Conservation (phyloP, 352 stramenopile genomes). For the Phytophthora pinifolia region DNA sequence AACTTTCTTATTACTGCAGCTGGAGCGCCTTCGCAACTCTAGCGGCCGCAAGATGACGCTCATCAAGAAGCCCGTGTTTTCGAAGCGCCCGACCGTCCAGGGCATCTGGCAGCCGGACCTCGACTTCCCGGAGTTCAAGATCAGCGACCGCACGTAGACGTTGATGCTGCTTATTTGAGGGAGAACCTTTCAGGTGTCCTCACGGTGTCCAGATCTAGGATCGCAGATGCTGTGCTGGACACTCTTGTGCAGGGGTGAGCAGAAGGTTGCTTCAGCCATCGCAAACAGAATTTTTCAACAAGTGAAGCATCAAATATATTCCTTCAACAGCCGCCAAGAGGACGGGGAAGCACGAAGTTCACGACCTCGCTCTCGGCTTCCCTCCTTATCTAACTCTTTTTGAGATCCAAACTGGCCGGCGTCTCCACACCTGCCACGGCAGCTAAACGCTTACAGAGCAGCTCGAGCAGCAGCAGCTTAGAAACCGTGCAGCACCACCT, state of each 20-base stretch:
- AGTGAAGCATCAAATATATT: conserved; percentile 52
- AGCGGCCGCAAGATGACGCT: conserved; percentile 88
- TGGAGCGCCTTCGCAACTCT: conserved; percentile 83
- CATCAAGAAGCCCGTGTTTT: conserved; percentile 84
- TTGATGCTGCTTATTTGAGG: conserved; percentile 8
- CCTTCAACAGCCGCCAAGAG: conserved; percentile 28
- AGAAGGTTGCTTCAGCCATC: too few relatives aligned
- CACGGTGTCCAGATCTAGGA: not conserved
- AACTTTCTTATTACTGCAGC: conserved; percentile 30
- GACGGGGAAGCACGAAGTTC: conserved; percentile 1
- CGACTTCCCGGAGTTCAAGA: conserved; percentile 84
- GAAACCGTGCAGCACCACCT: conserved; percentile 98
- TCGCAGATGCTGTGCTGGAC: too few relatives aligned
- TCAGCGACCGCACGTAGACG: conserved; percentile 58
- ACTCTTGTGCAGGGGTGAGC: not conserved
- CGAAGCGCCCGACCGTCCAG: conserved; percentile 80
- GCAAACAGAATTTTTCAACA: conserved; percentile 8
- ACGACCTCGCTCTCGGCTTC: conserved; percentile 4
- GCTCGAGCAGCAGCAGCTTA: conserved; percentile 53
- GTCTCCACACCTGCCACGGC: conserved; percentile 6
- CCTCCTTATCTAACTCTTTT: conserved; percentile 26
- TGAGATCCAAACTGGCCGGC: conserved; percentile 8
- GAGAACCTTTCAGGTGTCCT: conserved; percentile 2
- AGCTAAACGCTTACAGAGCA: conserved; percentile 13
- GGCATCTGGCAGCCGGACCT: conserved; percentile 89